These are phyloP conservation scores for Paramecium primaurelia DNA, from an alignment of 73 alveolate species.

Conservation along the genomic window DNA sequence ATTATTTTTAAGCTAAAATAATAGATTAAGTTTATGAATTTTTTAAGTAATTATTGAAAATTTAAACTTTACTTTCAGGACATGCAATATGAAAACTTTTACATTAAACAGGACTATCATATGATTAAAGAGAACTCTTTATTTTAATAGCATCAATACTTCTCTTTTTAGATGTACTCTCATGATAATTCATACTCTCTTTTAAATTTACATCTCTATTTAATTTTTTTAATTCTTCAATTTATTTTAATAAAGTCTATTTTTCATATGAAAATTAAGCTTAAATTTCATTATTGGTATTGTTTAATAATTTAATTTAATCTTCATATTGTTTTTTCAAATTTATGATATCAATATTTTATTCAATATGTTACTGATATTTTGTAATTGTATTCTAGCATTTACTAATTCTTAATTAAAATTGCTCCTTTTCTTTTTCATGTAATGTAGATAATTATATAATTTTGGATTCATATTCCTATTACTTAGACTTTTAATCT, in stretches of 20 bases:
- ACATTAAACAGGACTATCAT: slow-evolving; percentile 47
- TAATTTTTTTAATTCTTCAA: neutral
- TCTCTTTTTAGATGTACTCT: slow-evolving; percentile 11
- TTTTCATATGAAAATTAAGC: slow-evolving; percentile 3
- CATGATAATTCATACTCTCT: neutral
- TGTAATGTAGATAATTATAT: neutral
- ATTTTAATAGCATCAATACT: neutral
- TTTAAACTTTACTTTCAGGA: neutral
- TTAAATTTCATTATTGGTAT: neutral
- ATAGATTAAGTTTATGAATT: neutral
- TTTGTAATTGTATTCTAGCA: slow-evolving; percentile 17
- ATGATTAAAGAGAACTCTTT: neutral
- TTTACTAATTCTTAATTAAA: neutral
- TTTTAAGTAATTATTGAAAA: neutral
- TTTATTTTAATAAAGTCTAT: neutral
- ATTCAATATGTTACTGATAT: slow-evolving; percentile 17
- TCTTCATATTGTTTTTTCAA: neutral
- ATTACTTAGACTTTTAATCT: neutral
- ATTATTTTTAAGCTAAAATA: neutral
- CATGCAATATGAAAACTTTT: slow-evolving; percentile 28
- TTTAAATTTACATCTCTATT: neutral
- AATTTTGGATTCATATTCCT: slow-evolving; percentile 11
- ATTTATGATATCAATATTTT: neutral
- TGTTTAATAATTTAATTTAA: neutral
- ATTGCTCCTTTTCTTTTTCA: slow-evolving; percentile 1